phyloP scores from a whole-genome alignment of 352 stramenopile genomes.

The Porosira glacialis region DNA sequence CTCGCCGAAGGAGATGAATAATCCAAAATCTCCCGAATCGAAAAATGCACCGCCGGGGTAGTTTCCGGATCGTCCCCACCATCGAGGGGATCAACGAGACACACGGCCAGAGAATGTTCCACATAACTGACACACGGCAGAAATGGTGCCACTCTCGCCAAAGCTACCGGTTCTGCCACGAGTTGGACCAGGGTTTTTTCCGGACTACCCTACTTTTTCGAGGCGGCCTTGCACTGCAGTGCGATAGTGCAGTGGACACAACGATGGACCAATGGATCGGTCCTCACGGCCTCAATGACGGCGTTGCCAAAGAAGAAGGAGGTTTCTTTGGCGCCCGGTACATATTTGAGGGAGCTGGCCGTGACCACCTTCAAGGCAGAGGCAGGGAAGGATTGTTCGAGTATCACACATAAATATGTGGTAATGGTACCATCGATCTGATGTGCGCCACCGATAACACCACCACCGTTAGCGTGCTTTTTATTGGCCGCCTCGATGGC shows the following conservation, averaged over 20 bases:
- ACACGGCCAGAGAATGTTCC: constrained; percentile 27
- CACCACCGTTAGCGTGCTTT: constrained; percentile 54
- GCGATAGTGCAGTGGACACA: constrained; percentile 64
- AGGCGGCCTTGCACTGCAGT: constrained; percentile 52
- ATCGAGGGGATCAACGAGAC: constrained; percentile 33
- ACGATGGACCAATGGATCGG: constrained; percentile 50
- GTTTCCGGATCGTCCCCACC: constrained; percentile 10
- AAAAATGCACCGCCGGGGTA: constrained; percentile 37
- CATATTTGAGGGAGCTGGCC: constrained; percentile 11
- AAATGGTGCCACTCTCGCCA: no score
- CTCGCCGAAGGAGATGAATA: constrained; percentile 12
- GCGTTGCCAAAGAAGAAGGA: constrained; percentile 64
- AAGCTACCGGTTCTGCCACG: no score
- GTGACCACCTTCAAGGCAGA: constrained; percentile 52
- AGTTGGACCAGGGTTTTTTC: constrained; percentile 2
- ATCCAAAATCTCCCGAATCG: constrained; percentile 57
- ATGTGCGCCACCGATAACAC: no score
- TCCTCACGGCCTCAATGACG: constrained; percentile 44
- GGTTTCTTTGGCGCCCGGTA: constrained; percentile 44
- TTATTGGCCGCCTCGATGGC: constrained; percentile 61
- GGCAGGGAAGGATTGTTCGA: constrained; percentile 27
- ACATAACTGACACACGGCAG: no score
- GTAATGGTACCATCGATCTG: constrained; percentile 64
- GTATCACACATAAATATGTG: no score
- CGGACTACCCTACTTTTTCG: no score